A percentile compares a stretch with the other conserved stretches of the same genome.
Evolutionary conservation across 495 filamentous ascomycete species (phyloP).

Genomic region (Neurospora sp.): DNA sequence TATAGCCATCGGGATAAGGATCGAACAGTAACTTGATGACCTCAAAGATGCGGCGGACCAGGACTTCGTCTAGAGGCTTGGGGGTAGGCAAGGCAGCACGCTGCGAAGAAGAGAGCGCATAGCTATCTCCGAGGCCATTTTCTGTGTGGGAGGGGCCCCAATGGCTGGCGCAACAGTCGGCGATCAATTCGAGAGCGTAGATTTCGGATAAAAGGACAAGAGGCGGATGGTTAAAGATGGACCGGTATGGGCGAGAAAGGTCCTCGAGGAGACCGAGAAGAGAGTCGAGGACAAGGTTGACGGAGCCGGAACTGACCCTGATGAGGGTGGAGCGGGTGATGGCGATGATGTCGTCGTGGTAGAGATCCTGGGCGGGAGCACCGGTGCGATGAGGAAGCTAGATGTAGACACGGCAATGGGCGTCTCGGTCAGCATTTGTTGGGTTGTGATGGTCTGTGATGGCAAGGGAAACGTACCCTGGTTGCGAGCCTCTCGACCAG

Average conservation of each 20-base stretch:
- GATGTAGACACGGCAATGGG: background rate
- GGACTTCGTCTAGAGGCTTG: slow-evolving; percentile 25
- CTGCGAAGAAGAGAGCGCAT: slow-evolving; percentile 12
- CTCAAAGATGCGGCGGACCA: slow-evolving; percentile 33
- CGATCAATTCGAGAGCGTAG: slow-evolving; percentile 48
- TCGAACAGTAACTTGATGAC: slow-evolving; percentile 33
- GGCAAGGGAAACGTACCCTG: slow-evolving; percentile 35
- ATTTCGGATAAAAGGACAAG: slow-evolving; percentile 49
- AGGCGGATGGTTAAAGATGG: slow-evolving; percentile 34
- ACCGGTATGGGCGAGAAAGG: slow-evolving; percentile 36
- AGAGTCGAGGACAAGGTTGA: slow-evolving; percentile 44
- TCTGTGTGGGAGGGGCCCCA: slow-evolving; percentile 26
- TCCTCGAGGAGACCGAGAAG: slow-evolving; percentile 43
- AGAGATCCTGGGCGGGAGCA: slow-evolving; percentile 44
- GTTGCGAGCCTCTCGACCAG: slow-evolving; percentile 54
- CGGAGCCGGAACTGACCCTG: slow-evolving; percentile 44
- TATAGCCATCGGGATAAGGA: slow-evolving; percentile 38
- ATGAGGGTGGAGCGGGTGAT: slow-evolving; percentile 51
- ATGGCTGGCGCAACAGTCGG: slow-evolving; percentile 51
- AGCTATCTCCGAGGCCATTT: background rate
- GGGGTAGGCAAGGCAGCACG: slow-evolving; percentile 16
- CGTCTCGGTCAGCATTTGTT: background rate
- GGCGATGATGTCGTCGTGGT: slow-evolving; percentile 49
- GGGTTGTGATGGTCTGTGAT: background rate
- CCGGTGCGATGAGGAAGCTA: slow-evolving; percentile 58